Evolutionary conservation across 192 early-diverging fungal species (phyloP).

Genomic region (Coemansia sp.): DNA sequence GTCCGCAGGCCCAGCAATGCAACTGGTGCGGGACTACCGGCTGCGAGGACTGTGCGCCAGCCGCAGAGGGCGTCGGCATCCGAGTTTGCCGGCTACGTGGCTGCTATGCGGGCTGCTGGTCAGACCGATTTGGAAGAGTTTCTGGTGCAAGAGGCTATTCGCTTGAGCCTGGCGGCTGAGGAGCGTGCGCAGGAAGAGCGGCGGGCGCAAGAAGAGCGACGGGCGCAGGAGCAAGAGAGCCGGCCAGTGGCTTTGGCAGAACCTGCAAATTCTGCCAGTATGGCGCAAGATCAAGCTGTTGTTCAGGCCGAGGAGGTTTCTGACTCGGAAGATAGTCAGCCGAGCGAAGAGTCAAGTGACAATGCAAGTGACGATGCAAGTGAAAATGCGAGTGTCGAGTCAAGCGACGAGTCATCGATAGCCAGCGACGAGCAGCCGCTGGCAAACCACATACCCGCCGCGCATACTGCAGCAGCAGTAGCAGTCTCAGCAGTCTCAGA

Average conservation of each 20-base stretch:
- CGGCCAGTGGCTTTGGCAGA: neutral
- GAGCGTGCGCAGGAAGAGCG: constrained; percentile 32
- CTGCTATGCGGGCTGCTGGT: constrained; percentile 69
- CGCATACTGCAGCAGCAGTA: neutral
- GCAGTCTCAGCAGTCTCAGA: constrained; percentile 6
- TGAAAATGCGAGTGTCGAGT: too few species aligned
- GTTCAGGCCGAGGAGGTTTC: neutral
- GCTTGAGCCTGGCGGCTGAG: constrained; percentile 67
- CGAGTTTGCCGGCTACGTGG: constrained; percentile 59
- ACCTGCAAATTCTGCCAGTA: too few species aligned
- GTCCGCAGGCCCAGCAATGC: neutral
- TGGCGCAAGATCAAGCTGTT: too few species aligned
- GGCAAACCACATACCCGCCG: too few species aligned
- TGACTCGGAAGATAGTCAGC: neutral
- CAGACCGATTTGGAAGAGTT: constrained; percentile 84
- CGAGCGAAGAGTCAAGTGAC: neutral
- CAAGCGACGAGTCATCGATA: neutral
- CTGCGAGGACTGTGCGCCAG: constrained; percentile 6
- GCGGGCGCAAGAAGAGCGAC: neutral
- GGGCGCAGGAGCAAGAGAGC: too few species aligned
- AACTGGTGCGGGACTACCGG: constrained; percentile 2
- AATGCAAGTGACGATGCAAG: neutral
- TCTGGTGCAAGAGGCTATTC: constrained; percentile 90
- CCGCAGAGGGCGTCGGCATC: constrained; percentile 18
- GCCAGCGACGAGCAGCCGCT: neutral